Percentiles rank a stretch among this genome's conserved stretches.
Evolutionary conservation across 441 rosid species (phyloP).

Genomic region (Geranium incanum): DNA sequence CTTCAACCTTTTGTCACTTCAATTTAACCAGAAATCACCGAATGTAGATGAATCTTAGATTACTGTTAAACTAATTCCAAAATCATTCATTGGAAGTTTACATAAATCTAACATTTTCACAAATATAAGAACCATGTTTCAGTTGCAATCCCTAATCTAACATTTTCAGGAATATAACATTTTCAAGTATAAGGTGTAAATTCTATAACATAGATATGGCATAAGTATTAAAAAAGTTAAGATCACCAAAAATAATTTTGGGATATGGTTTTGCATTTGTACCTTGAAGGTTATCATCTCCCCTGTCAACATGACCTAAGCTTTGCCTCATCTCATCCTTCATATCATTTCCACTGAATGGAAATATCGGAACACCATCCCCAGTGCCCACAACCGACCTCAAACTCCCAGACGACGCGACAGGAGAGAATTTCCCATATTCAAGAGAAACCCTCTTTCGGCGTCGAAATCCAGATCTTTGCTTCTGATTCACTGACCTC

Average conservation of each 20-base stretch:
- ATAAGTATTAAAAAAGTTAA: background rate
- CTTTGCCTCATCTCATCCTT: slow-evolving; percentile 23
- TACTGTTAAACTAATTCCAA: background rate
- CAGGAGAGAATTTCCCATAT: slow-evolving; percentile 28
- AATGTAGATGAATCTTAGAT: background rate
- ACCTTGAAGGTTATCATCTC: slow-evolving; percentile 32
- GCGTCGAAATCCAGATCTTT: slow-evolving; percentile 32
- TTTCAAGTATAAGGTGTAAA: too few relatives aligned
- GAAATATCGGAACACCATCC: slow-evolving; percentile 21
- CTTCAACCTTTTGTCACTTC: background rate
- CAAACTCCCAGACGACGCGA: slow-evolving; percentile 10
- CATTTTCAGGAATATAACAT: too few relatives aligned
- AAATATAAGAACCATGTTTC: background rate
- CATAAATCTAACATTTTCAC: background rate
- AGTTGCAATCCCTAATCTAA: background rate
- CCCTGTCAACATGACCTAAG: slow-evolving; percentile 16
- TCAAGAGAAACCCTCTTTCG: slow-evolving; percentile 37
- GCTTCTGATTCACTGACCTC: slow-evolving; percentile 42
- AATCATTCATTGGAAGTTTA: background rate
- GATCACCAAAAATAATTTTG: background rate
- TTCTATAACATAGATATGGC: background rate
- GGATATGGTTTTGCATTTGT: slow-evolving; percentile 17
- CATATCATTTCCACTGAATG: slow-evolving; percentile 19
- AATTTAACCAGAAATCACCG: background rate
- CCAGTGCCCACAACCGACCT: slow-evolving; percentile 15